Conservation (phyloP, 169 alveolate species). For the Plasmodium gonderi region DNA sequence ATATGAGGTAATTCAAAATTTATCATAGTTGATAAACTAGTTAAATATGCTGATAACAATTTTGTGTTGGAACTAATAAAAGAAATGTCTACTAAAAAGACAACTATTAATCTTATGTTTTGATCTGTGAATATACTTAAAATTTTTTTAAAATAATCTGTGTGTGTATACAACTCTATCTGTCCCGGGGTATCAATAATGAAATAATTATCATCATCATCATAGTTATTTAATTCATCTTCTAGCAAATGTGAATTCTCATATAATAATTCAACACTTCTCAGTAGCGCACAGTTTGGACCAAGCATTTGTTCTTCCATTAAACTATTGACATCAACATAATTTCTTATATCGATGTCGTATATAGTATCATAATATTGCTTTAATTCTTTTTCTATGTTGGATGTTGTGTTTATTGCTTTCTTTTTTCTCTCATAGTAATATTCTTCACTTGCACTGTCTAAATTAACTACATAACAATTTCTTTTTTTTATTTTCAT, state of each 20-base stretch:
- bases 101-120: conserved; percentile 94
- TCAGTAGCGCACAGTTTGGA: conserved; percentile 97
- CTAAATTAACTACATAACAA: conserved; percentile 95
- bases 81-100: conserved; percentile 94
- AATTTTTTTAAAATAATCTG: conserved; percentile 93
- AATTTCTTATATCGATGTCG: conserved; percentile 95
- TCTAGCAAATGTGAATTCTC: conserved; percentile 94
- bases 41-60: conserved; percentile 94
- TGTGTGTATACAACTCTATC: conserved; percentile 96
- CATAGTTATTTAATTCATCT: conserved; percentile 92
- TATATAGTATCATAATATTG: conserved; percentile 81
- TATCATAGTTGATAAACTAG: conserved; percentile 96
- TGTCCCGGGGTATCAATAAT: conserved; percentile 98
- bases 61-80: conserved; percentile 94
- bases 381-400: conserved; percentile 85
- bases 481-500: conserved; percentile 89
- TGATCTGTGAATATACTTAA: conserved; percentile 86
- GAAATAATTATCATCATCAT: conserved; percentile 94
- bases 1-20: conserved; percentile 95
- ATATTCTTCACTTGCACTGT: conserved; percentile 97
- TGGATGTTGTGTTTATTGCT: conserved; percentile 82
- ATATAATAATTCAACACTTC: conserved; percentile 95
- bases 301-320: conserved; percentile 95
- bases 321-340: conserved; percentile 93
- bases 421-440: conserved; percentile 76